Evolutionary conservation across 179 eudicot genomes (phyloP).

Genomic region (Patellifolia procumbens): DNA sequence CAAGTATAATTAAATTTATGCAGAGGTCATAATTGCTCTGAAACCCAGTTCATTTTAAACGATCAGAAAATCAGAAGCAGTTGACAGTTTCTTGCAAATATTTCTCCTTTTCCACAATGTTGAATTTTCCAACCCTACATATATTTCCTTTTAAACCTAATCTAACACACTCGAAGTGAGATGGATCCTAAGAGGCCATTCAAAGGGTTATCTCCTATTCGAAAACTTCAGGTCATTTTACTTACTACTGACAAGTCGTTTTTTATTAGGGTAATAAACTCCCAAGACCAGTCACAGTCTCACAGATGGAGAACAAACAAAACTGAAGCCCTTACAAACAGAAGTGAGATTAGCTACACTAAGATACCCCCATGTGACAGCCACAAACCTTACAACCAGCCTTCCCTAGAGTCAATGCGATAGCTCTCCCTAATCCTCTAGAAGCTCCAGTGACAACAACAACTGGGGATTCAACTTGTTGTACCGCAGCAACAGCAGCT

Average conservation of each 20-base stretch:
- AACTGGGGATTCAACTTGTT: constrained; percentile 71
- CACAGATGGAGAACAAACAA: neutral
- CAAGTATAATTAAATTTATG: neutral
- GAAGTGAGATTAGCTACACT: constrained; percentile 3
- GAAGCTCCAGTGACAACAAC: constrained; percentile 93
- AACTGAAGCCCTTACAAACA: neutral
- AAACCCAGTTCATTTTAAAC: constrained; percentile 2
- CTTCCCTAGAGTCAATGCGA: constrained; percentile 82
- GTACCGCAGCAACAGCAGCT: constrained; percentile 43
- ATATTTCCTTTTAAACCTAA: neutral
- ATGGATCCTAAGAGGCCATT: neutral
- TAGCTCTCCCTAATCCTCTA: constrained; percentile 88
- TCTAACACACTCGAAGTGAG: neutral
- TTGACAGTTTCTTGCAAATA: neutral
- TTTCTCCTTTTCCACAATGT: neutral
- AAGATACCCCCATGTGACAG: neutral
- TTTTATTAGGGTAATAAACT: neutral
- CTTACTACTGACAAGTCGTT: neutral
- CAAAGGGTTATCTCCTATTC: neutral
- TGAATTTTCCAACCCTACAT: neutral
- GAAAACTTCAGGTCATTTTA: neutral
- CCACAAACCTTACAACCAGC: constrained; percentile 87
- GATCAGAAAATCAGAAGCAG: constrained; percentile 9
- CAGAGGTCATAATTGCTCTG: neutral
- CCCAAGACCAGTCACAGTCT: constrained; percentile 2